These are phyloP conservation scores for Sporisorium iseilematis-ciliati DNA, from an alignment of 1,284 basidiomycete genomes.

Conservation along the genomic window DNA sequence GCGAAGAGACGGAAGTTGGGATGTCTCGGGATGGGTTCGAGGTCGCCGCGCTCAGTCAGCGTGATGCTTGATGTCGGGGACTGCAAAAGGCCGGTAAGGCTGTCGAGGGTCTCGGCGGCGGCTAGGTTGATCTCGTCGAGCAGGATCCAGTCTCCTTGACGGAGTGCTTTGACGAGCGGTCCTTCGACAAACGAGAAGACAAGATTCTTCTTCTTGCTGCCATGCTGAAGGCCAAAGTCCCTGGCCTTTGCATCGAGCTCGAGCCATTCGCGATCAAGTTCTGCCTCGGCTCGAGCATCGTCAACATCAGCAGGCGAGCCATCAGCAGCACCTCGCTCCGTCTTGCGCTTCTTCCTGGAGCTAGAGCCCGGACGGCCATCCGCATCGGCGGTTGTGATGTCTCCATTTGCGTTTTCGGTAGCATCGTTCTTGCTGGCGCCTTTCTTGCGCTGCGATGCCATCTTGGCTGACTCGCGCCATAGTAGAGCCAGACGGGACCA, in stretches of 20 bases:
- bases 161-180: conserved; percentile 90
- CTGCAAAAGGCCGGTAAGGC: conserved; percentile 86
- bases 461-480: conserved; percentile 83
- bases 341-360: conserved; percentile 67
- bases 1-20: conserved; percentile 96
- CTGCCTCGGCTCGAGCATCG: conserved; percentile 45
- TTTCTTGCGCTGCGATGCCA: conserved; percentile 70
- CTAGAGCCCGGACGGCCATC: conserved; percentile 20
- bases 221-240: conserved; percentile 77
- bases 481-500: conserved; percentile 87
- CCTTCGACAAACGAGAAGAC: conserved; percentile 93
- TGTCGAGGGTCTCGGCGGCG: conserved; percentile 93
- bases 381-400: conserved; percentile 14
- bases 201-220: conserved; percentile 58
- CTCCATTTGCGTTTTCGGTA: conserved; percentile 4
- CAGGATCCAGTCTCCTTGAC: conserved; percentile 91
- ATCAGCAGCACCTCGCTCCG: conserved; percentile 41
- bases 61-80: conserved; percentile 89
- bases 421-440: conserved; percentile 71
- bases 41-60: conserved; percentile 90
- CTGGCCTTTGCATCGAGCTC: conserved; percentile 79
- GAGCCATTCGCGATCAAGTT: conserved; percentile 57
- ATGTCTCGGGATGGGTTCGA: conserved; percentile 90
- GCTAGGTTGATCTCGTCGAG: conserved; percentile 98
- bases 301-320: conserved; percentile 44